phyloP scores from a whole-genome alignment of 1,139 yeast genomes.

The Yamadazyma dendronema region DNA sequence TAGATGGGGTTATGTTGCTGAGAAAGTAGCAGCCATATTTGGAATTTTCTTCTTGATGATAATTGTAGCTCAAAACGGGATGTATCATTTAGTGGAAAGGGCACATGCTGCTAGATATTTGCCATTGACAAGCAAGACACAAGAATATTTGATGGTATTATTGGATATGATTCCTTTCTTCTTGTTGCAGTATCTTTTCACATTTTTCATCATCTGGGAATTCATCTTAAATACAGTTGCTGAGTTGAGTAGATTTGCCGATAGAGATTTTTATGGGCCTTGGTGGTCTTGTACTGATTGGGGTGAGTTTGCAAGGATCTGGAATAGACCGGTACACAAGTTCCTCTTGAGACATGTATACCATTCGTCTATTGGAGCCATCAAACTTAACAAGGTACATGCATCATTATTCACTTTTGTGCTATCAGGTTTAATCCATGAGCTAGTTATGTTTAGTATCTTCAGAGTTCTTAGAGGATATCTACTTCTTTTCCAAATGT shows the following conservation, averaged over 20 bases:
- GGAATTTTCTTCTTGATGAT: conserved; percentile 87
- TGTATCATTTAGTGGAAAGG: conserved; percentile 72
- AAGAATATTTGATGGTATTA: conserved; percentile 58
- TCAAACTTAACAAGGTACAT: conserved; percentile 58
- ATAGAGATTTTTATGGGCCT: conserved; percentile 87
- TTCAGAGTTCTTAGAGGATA: conserved; percentile 81
- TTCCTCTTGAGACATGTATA: conserved; percentile 90
- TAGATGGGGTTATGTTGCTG: conserved; percentile 68
- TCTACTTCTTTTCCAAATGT: conserved; percentile 77
- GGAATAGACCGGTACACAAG: conserved; percentile 96
- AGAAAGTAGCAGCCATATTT: conserved; percentile 74
- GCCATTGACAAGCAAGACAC: conserved; percentile 43
- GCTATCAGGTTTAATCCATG: conserved; percentile 82
- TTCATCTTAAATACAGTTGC: conserved; percentile 86
- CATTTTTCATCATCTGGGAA: conserved; percentile 92
- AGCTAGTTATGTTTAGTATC: conserved; percentile 86
- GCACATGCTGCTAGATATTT: conserved; percentile 55
- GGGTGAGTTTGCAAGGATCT: conserved; percentile 90
- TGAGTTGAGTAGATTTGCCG: conserved; percentile 82
- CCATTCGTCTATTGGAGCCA: conserved; percentile 81
- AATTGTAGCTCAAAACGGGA: conserved; percentile 69
- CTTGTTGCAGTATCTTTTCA: conserved; percentile 67
- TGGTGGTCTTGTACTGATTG: conserved; percentile 98
- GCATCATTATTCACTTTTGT: conserved; percentile 84
- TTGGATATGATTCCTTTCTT: conserved; percentile 82